phyloP scores from a whole-genome alignment of 306 rosid species.

The Cajanus cajan region DNA sequence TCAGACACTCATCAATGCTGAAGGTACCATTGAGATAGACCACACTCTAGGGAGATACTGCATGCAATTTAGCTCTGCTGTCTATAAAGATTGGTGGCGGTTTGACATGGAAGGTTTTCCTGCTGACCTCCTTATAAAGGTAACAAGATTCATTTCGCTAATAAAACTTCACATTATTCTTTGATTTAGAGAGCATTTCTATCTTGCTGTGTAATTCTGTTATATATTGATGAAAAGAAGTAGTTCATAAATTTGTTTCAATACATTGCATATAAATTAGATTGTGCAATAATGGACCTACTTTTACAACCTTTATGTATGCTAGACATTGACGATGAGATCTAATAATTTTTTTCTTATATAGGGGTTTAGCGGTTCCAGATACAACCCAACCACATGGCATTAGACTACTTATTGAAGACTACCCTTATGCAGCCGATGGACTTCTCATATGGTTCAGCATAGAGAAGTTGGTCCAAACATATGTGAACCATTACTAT shows the following conservation, averaged over 20 bases:
- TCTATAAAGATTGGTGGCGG: constrained; percentile 41
- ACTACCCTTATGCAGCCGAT: constrained; percentile 48
- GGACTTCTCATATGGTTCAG: constrained; percentile 50
- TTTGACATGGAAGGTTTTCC: constrained; percentile 44
- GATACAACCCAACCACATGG: constrained; percentile 39
- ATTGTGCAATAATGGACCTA: not conserved
- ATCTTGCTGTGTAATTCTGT: not conserved
- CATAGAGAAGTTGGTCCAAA: constrained; percentile 35
- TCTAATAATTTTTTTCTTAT: not conserved
- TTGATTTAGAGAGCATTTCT: not conserved
- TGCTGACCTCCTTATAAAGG: constrained; percentile 46
- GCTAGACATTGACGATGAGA: not conserved
- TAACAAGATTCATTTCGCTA: not conserved
- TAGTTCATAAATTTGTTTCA: not conserved
- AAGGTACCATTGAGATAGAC: constrained; percentile 33
- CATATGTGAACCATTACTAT: constrained; percentile 45
- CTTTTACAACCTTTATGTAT: not conserved
- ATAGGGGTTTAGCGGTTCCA: constrained; percentile 38
- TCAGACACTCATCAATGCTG: constrained; percentile 33
- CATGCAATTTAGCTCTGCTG: constrained; percentile 40
- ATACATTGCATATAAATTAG: not conserved
- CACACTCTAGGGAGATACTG: constrained; percentile 39
- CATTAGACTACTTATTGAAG: constrained; percentile 41
- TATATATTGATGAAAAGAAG: not conserved
- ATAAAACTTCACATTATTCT: not conserved